These are phyloP conservation scores for Diospyros lotus DNA, from an alignment of 148 eudicot species.

Conservation along the genomic window DNA sequence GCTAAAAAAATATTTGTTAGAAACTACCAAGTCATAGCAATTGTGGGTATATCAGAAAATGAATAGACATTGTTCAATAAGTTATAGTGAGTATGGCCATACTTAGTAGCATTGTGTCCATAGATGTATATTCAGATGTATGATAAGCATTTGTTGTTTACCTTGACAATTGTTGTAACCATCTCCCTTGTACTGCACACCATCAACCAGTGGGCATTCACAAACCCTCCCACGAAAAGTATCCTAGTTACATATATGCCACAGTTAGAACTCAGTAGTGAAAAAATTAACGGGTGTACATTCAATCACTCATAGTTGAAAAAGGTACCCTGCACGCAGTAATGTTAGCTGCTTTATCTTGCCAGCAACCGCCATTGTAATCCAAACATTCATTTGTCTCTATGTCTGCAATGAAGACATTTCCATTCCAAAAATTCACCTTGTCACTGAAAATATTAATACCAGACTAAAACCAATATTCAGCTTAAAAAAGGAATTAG, in stretches of 20 bases:
- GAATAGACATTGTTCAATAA: not conserved
- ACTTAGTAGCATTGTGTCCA: not conserved
- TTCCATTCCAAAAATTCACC: not conserved
- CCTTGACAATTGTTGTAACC: conserved; percentile 86
- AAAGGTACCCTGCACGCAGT: conserved; percentile 88
- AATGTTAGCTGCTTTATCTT: conserved; percentile 67
- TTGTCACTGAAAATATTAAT: conserved; percentile 2
- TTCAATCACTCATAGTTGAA: not conserved
- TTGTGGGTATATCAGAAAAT: not conserved
- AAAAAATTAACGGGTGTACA: not conserved
- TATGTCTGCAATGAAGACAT: conserved; percentile 47
- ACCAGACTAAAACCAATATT: not conserved
- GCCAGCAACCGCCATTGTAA: conserved; percentile 96
- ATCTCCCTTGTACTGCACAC: conserved; percentile 91
- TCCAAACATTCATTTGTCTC: conserved; percentile 95
- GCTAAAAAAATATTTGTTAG: not conserved
- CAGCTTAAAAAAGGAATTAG: not conserved
- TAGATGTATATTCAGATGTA: not conserved
- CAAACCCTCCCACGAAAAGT: conserved; percentile 99
- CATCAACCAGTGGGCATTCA: conserved; percentile 91
- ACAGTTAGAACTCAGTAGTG: not conserved
- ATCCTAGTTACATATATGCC: conserved; percentile 41
- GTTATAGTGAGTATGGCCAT: not conserved
- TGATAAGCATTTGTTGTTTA: conserved; percentile 21
- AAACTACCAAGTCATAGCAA: not conserved